phyloP scores from a whole-genome alignment of 345 rosid genomes.

The Gossypium bickii region DNA sequence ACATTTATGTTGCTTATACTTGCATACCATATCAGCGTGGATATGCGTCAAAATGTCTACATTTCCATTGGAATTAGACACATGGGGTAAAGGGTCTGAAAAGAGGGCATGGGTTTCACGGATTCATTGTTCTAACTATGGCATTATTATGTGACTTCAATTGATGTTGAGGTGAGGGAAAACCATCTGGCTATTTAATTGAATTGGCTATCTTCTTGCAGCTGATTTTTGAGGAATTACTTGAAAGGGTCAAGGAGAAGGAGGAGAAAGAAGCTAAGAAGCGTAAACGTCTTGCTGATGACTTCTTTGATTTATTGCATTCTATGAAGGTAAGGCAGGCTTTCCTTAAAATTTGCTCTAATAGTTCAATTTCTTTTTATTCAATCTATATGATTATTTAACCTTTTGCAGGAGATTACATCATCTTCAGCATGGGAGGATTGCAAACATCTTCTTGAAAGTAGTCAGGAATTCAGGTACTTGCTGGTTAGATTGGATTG shows the following conservation, averaged over 20 bases:
- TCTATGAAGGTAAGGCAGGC: slow-evolving; percentile 9
- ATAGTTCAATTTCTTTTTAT: slow-evolving; percentile 17
- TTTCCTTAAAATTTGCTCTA: neutral
- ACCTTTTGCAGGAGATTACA: slow-evolving; percentile 58
- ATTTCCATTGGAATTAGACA: neutral
- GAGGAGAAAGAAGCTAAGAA: slow-evolving; percentile 90
- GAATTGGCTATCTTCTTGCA: slow-evolving; percentile 30
- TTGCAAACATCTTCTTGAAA: slow-evolving; percentile 57
- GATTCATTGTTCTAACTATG: neutral
- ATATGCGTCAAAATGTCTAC: neutral
- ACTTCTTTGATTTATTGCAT: slow-evolving; percentile 9
- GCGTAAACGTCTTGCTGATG: slow-evolving; percentile 49
- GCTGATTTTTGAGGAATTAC: slow-evolving; percentile 74
- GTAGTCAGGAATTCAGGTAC: slow-evolving; percentile 80
- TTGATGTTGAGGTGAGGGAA: neutral
- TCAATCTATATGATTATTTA: slow-evolving; percentile 22
- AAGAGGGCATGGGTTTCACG: neutral
- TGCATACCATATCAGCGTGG: neutral
- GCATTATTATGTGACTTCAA: neutral
- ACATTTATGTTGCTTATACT: neutral
- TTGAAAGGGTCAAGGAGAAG: slow-evolving; percentile 77
- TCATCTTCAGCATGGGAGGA: slow-evolving; percentile 83
- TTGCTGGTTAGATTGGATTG: slow-evolving; percentile 13
- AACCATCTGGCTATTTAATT: slow-evolving; percentile 10
- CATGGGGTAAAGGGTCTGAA: neutral